phyloP scores from a whole-genome alignment of 306 rosid species.

The Alnus rubra region DNA sequence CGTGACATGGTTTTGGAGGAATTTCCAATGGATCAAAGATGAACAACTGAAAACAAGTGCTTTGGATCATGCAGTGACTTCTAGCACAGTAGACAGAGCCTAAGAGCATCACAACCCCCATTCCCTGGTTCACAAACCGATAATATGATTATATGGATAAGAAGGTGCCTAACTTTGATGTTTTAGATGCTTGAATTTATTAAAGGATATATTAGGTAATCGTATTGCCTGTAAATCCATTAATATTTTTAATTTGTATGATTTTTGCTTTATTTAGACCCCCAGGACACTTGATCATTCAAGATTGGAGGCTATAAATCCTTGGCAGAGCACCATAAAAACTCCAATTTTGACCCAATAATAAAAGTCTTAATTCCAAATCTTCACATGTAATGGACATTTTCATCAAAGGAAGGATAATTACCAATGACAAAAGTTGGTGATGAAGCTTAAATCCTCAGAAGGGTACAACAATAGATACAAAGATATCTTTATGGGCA shows the following conservation, averaged over 20 bases:
- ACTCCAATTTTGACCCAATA: background rate
- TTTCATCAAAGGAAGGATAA: background rate
- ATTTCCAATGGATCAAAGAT: background rate
- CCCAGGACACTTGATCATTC: background rate
- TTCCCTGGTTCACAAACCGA: background rate
- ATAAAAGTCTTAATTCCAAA: background rate
- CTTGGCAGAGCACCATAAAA: background rate
- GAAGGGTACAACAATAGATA: constrained; percentile 4
- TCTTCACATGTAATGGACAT: background rate
- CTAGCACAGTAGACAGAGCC: background rate
- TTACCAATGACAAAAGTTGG: background rate
- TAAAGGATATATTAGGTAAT: background rate
- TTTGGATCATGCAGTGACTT: background rate
- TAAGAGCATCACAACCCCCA: background rate
- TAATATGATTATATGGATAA: constrained; percentile 1
- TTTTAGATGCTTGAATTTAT: background rate
- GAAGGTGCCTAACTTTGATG: background rate
- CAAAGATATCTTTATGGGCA: background rate
- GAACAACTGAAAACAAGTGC: background rate
- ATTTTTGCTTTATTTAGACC: background rate
- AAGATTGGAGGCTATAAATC: background rate
- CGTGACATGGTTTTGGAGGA: background rate
- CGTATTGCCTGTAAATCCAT: background rate
- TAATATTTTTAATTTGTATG: background rate
- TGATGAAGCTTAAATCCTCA: constrained; percentile 1